These are phyloP conservation scores for Gyromitra esculenta DNA, from an alignment of 2,329 filamentous ascomycete species.

Conservation along the genomic window DNA sequence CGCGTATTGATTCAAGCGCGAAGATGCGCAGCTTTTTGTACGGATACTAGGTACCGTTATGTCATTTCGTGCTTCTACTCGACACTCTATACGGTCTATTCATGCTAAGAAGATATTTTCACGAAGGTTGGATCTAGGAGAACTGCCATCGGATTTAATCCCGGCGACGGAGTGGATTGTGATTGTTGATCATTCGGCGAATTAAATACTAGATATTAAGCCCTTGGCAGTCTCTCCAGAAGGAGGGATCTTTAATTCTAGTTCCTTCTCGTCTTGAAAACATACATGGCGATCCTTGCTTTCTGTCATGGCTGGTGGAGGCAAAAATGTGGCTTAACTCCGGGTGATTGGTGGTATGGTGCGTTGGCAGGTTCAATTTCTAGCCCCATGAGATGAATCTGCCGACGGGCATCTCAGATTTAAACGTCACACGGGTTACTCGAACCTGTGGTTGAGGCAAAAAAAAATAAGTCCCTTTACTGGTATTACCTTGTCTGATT, in stretches of 20 bases:
- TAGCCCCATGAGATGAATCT: constrained; percentile 45
- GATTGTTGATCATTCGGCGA: constrained; percentile 26
- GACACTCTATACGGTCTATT: background rate
- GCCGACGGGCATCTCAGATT: constrained; percentile 50
- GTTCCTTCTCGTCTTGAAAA: constrained; percentile 35
- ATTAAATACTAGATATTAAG: constrained; percentile 11
- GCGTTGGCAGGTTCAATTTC: constrained; percentile 42
- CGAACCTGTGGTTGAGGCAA: constrained; percentile 24
- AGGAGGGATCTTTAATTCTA: constrained; percentile 22
- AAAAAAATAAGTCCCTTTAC: constrained; percentile 20
- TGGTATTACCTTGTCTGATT: constrained; percentile 39
- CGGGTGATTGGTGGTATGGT: constrained; percentile 46
- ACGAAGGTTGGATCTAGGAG: background rate
- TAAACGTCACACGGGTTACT: constrained; percentile 48
- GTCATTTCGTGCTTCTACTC: background rate
- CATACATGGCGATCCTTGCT: constrained; percentile 31
- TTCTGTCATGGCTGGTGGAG: constrained; percentile 33
- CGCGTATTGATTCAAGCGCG: constrained; percentile 51
- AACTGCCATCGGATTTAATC: background rate
- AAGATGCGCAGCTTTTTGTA: constrained; percentile 46
- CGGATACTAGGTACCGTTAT: constrained; percentile 28
- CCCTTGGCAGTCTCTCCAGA: background rate
- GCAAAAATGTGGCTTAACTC: constrained; percentile 41
- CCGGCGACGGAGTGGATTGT: constrained; percentile 19
- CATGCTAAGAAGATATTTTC: background rate